These are phyloP conservation scores for Pythium brachiatum DNA, from an alignment of 352 stramenopile species.

Conservation along the genomic window DNA sequence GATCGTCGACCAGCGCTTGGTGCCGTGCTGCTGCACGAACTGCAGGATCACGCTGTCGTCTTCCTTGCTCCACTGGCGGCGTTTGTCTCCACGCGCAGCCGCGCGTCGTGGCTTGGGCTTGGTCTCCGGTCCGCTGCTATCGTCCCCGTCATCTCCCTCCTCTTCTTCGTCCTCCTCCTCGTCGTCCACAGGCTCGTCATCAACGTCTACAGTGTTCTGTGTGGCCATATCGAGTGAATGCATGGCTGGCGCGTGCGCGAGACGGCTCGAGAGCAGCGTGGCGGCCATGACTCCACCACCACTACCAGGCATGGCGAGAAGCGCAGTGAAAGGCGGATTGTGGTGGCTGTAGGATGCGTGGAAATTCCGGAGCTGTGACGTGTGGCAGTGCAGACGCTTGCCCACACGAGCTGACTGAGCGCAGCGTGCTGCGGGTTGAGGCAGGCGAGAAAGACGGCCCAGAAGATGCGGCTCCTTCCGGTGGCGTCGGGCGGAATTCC, in stretches of 20 bases:
- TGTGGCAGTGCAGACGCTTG: constrained; percentile 4
- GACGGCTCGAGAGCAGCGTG: constrained; percentile 5
- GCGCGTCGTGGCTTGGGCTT: neutral
- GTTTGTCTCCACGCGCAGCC: constrained; percentile 25
- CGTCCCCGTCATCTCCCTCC: neutral
- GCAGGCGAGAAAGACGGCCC: neutral
- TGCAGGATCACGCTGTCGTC: constrained; percentile 68
- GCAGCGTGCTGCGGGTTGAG: neutral
- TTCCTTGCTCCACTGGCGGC: constrained; percentile 54
- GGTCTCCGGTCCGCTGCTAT: neutral
- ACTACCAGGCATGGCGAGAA: neutral
- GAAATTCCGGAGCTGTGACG: constrained; percentile 17
- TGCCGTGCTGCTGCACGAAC: constrained; percentile 72
- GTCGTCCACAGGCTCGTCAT: constrained; percentile 12
- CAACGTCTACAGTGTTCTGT: constrained; percentile 1
- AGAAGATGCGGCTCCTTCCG: too few species aligned
- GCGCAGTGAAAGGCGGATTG: neutral
- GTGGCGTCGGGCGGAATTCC: neutral
- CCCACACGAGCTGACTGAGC: neutral
- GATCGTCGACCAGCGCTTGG: constrained; percentile 93
- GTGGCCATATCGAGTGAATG: neutral
- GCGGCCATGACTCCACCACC: neutral
- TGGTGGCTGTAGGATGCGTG: neutral
- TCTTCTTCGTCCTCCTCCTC: constrained; percentile 11
- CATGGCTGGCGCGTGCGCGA: neutral